Percentiles rank a stretch among this genome's conserved stretches.
These are phyloP conservation scores for Picochlorum sp. DNA, from an alignment of 139 green algal genomes.

Conservation along the genomic window DNA sequence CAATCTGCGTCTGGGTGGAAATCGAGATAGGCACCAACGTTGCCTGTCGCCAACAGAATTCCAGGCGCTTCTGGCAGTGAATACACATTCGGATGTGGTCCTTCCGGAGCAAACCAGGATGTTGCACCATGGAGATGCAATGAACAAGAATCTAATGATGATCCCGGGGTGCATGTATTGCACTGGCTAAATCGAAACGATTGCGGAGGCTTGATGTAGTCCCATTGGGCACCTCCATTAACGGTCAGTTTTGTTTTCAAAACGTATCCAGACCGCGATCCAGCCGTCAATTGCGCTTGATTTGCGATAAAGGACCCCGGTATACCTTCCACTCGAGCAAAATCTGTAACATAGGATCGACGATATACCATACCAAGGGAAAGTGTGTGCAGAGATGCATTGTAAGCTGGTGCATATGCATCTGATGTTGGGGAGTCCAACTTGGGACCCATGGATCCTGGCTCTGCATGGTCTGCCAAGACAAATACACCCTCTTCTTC, in stretches of 20 bases:
- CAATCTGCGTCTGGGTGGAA: slow-evolving; percentile 46
- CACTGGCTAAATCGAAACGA: slow-evolving; percentile 21
- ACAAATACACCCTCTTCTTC: slow-evolving; percentile 61
- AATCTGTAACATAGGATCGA: slow-evolving; percentile 56
- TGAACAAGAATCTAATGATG: slow-evolving; percentile 33
- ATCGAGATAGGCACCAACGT: slow-evolving; percentile 54
- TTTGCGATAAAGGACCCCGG: slow-evolving; percentile 15
- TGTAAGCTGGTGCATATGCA: slow-evolving; percentile 61
- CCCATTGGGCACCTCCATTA: slow-evolving; percentile 74
- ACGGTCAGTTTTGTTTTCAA: slow-evolving; percentile 56
- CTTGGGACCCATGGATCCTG: slow-evolving; percentile 23
- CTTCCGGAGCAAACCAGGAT: slow-evolving; percentile 42
- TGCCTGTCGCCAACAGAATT: slow-evolving; percentile 82
- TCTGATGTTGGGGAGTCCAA: slow-evolving; percentile 45
- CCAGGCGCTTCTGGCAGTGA: slow-evolving; percentile 71
- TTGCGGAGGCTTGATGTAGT: slow-evolving; percentile 39
- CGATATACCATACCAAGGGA: slow-evolving; percentile 57
- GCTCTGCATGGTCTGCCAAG: slow-evolving; percentile 53
- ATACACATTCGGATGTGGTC: slow-evolving; percentile 67
- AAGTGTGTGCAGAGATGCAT: slow-evolving; percentile 66
- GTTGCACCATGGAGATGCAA: slow-evolving; percentile 76
- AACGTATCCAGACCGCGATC: background rate
- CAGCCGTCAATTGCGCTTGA: too few species aligned
- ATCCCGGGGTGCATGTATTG: slow-evolving; percentile 30
- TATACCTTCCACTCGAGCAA: slow-evolving; percentile 64